phyloP scores from a whole-genome alignment of 2,329 filamentous ascomycete genomes.

The Shiraia sp. region DNA sequence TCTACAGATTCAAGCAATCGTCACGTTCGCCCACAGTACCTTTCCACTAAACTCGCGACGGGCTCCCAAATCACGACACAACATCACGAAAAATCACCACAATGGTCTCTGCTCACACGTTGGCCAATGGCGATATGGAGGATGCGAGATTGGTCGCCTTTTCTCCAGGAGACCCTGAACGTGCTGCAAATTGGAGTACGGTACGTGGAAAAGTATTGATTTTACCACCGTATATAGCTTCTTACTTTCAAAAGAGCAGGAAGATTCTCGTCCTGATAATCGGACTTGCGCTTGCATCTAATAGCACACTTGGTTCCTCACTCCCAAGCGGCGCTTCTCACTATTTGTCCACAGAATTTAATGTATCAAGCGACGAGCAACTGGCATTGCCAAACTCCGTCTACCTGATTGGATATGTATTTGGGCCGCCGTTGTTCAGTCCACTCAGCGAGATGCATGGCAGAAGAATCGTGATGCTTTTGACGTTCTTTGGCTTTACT shows the following conservation, averaged over 20 bases:
- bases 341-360: constrained; percentile 59
- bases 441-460: constrained; percentile 49
- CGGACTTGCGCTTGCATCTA: constrained; percentile 12
- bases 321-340: constrained; percentile 64
- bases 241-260: constrained; percentile 6
- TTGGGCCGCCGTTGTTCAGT: constrained; percentile 43
- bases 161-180: constrained; percentile 8
- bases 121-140: constrained; percentile 6
- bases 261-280: constrained; percentile 8
- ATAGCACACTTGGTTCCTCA: constrained; percentile 35
- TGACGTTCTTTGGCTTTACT: constrained; percentile 50
- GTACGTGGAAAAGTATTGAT: constrained; percentile 8
- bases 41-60: constrained; percentile 6
- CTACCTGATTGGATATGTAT: constrained; percentile 48
- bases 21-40: constrained; percentile 4
- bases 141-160: constrained; percentile 10
- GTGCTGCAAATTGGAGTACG: constrained; percentile 10
- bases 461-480: constrained; percentile 48
- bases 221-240: constrained; percentile 5
- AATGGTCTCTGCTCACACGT: constrained; percentile 5
- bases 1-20: constrained; percentile 4
- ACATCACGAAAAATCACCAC: constrained; percentile 6
- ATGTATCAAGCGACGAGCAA: constrained; percentile 48
- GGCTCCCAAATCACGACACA: constrained; percentile 7
- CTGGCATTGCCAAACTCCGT: constrained; percentile 50